Evolutionary conservation across 768 basidiomycete species (phyloP), one percentile per base, ranked within the genome.

Genomic region (Phylloporus sp.): DNA sequence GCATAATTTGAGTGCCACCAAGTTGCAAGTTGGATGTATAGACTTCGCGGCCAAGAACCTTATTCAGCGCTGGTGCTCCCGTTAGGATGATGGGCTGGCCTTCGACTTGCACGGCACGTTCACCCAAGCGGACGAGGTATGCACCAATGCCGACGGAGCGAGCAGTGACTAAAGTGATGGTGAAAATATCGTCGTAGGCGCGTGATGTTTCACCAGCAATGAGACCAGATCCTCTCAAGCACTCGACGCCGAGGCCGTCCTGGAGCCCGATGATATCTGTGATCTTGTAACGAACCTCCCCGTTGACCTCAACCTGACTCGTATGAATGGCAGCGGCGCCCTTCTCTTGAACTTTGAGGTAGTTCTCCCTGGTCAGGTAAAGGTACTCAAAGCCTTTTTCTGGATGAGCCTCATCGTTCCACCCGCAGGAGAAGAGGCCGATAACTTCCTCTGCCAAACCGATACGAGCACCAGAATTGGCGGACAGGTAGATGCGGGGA

Each of bases 1-100:
- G 90, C 97, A 99, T 98, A 77, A 99, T 98, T 66, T 99, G 97
- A n/a, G 97, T 98, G 49, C 97, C 97, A 57, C 97, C 97, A 53
- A 99, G 89, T 70, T 98, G 97, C 60, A 99, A 72, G 70, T 98
- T 98, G 49, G 94, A 97, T 9, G 97, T 97, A 70, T 99, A 98
- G 41, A 99, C 97, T 70, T 98, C 97, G 44, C 97, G 89, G 55
- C 97, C 97, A 38, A 99, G 84, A 6, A 99, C 97, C 73, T 99
- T 98, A 81, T 98, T 99, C 59, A 99, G 81, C 5, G 97, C 97
- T 7, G 84, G 84, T 24, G 95, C 95, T 60, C 97, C 97, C 13
- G 97, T 99, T 54, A 99, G 82, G 69, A 99, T 99, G 73, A 99
- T 98, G 2, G 97, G 97, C 61, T 99, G 95, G 39, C 97, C 97